These are phyloP conservation scores for Sanghuangporus baumii DNA, from an alignment of 1,284 basidiomycete genomes.

Conservation along the genomic window DNA sequence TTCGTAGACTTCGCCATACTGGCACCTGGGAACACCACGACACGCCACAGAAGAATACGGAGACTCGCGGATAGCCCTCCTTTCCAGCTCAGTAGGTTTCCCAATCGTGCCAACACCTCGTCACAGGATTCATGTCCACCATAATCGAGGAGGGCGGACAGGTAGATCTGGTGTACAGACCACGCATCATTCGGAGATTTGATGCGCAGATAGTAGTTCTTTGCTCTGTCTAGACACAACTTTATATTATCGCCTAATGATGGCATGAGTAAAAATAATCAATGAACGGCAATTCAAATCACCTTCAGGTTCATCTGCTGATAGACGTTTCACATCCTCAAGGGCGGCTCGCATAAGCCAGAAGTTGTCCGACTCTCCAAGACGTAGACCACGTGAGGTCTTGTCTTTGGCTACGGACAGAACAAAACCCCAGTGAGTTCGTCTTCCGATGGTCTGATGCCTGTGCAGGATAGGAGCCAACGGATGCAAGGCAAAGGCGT, in stretches of 20 bases:
- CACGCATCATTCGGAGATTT: background rate
- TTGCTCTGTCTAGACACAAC: conserved; percentile 3
- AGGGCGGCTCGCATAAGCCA: conserved; percentile 37
- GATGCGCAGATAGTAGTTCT: conserved; percentile 11
- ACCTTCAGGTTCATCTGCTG: background rate
- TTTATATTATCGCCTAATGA: background rate
- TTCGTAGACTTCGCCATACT: background rate
- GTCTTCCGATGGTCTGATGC: conserved; percentile 17
- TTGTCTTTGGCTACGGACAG: conserved; percentile 27
- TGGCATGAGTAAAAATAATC: background rate
- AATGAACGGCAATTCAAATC: background rate
- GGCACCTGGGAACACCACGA: background rate
- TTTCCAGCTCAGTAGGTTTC: background rate
- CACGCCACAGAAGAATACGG: conserved; percentile 4
- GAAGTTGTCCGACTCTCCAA: conserved; percentile 33
- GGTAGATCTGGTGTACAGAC: conserved; percentile 4
- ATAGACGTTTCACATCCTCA: conserved; percentile 17
- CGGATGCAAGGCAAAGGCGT: conserved; percentile 24
- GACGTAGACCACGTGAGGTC: conserved; percentile 19
- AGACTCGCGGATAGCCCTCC: background rate
- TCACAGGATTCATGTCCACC: background rate
- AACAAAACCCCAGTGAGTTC: conserved; percentile 32
- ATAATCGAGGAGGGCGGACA: background rate
- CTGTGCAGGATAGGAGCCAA: conserved; percentile 22
- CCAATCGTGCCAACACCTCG: conserved; percentile 5